Evolutionary conservation across 2,329 filamentous ascomycete species (phyloP), one percentile per base, ranked within the genome.

Genomic region (Drechslera avenae): DNA sequence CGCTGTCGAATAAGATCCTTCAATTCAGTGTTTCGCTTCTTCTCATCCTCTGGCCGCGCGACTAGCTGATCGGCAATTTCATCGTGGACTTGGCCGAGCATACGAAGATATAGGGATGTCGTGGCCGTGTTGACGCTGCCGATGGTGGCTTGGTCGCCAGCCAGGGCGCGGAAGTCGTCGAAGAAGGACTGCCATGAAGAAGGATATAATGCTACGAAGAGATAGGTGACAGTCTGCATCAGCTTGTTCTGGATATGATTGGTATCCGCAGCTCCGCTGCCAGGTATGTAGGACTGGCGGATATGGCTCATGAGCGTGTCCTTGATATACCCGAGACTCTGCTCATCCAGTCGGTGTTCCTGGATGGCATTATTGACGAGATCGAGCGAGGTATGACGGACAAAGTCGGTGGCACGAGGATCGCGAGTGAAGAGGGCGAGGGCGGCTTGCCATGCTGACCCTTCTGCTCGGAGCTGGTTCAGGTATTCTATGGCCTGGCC

Each of bases 51-150:
- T 43, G 91, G 86, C 32, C 93, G 85, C 39, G 88, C 86, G 45
- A 97, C 83, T 59, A 97, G 82, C 63, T 94, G 86, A 76, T 99
- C 94, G 57, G 93, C 94, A 67, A 99, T 97, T 74, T 99, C 94
- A 66, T 99, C 94, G 69, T 99, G 94, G 39, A 99, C 87, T 28
- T 92, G 94, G 59, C 87, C 84, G 39, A 97, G 82, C 57, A 97
- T 86, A 43, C 93, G 88, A 47, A 99, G 83, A 75, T 97, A 97
- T 63, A 99, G 85, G 28, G 92, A 79, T 39, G 94, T 89, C 3
- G 90, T 93, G 1, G 82, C 73, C 31, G 85, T 75, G 69, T 96
- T 96, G 69, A 91, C 86, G 57, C 80, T 83, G 41, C 75, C 76
- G 35, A 77, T 74, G 16, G 67, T 66, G 34, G 80, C 78, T 59